A percentile compares a stretch with the other conserved stretches of the same genome.
Conservation (phyloP, 192 early-diverging fungal genomes). For the Chytriomyces hyalinus region DNA sequence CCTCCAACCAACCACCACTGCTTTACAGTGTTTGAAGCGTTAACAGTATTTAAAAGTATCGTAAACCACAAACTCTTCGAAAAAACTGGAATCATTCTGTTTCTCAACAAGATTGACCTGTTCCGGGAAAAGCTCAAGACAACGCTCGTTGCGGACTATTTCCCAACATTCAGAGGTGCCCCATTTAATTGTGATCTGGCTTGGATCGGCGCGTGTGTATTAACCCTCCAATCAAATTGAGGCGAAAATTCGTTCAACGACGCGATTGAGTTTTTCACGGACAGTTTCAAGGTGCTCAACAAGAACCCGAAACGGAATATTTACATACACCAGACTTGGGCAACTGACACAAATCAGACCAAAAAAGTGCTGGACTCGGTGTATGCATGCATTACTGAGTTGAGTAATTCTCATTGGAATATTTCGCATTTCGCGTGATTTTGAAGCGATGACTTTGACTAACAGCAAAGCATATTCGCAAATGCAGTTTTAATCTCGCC, state of each 20-base stretch:
- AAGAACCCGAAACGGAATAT: no score
- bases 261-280: background rate
- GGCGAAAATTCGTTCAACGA: background rate
- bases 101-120: slow-evolving; percentile 89
- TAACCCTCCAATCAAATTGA: slow-evolving; percentile 49
- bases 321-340: background rate
- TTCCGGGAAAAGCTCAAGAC: slow-evolving; percentile 57
- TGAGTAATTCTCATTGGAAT: background rate
- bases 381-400: background rate
- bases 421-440: no score
- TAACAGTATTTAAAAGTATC: no score
- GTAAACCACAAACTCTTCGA: slow-evolving; percentile 28
- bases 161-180: slow-evolving; percentile 15
- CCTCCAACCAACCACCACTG: no score
- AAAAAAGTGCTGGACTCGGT: background rate
- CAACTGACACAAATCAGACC: background rate
- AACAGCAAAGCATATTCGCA: no score
- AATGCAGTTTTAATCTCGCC: no score
- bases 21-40: no score
- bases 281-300: background rate
- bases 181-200: background rate
- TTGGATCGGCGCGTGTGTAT: background rate
- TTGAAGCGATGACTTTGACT: no score
- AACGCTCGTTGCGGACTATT: slow-evolving; percentile 46
- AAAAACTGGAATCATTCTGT: slow-evolving; percentile 89